Evolutionary conservation across 2,329 filamentous ascomycete species (phyloP), one percentile per base, ranked within the genome.

Genomic region (Penicillium sp.): DNA sequence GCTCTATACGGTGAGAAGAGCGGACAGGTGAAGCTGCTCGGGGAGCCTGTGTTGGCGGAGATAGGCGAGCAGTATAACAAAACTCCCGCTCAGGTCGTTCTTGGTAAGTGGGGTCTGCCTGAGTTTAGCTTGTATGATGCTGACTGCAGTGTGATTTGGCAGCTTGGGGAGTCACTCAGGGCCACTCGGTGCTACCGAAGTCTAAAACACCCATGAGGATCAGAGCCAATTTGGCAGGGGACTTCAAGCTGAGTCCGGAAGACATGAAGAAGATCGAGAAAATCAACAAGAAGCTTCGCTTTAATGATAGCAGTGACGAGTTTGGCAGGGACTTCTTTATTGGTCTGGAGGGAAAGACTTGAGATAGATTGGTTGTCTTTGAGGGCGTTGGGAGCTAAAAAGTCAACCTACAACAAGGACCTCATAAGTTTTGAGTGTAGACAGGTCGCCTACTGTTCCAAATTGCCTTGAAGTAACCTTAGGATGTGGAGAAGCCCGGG

Each of bases 261-360:
- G 86, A 89, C 63, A 70, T 87, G 62, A 70, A 80, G 65, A 81
- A 79, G 71, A 81, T 85, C 49, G 72, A 77, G 38, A 64, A 58
- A 0, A 73, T 86, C 21, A 83, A 87, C 65, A 84, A 80, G 72
- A 86, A 86, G 70, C 44, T 85, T 60, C 74, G 85, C 40, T 86
- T 87, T 65, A 87, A 86, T 53, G 83, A 87, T 65, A 78, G 82
- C 5, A 81, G 77, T 41, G 72, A 65, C 7, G 73, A 71, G 23
- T 87, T 86, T 72, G 79, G 82, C 3, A 83, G 79, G 68, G 72
- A 82, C 8, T 85, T 86, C 60, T 87, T 83, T 60, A 61, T 66
- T 1, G 83, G 84, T 67, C 63, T 86, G 52, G 84, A 86, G 50
- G 83, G 83, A 83, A 83, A 68, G 66, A 75, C 8, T 2, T 34